These are phyloP conservation scores for Xerocomellus amylosporus DNA, from an alignment of 768 basidiomycete genomes.

Conservation along the genomic window DNA sequence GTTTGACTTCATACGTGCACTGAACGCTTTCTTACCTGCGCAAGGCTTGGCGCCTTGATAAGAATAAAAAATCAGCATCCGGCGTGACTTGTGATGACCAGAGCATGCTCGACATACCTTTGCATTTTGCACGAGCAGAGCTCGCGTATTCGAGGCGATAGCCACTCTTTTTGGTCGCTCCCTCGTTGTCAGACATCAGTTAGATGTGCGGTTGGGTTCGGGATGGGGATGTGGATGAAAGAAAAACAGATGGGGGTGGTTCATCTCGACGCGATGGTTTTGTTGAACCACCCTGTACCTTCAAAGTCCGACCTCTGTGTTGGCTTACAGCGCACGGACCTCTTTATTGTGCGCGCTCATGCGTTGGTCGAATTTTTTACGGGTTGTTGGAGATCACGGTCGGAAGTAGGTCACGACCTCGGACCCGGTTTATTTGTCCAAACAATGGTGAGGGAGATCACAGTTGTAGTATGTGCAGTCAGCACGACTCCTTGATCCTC, in stretches of 20 bases:
- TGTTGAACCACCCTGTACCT: slow-evolving; percentile 38
- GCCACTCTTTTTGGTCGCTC: slow-evolving; percentile 39
- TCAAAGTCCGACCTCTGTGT: slow-evolving; percentile 37
- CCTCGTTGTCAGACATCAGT: slow-evolving; percentile 37
- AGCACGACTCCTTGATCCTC: background rate
- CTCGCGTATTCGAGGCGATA: slow-evolving; percentile 79
- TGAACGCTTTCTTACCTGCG: slow-evolving; percentile 43
- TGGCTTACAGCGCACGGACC: slow-evolving; percentile 37
- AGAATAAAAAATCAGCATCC: slow-evolving; percentile 22
- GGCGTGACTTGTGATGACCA: slow-evolving; percentile 13
- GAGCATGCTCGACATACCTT: slow-evolving; percentile 47
- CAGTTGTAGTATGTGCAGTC: background rate
- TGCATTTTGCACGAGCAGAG: slow-evolving; percentile 71
- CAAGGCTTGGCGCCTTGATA: slow-evolving; percentile 74
- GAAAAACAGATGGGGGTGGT: slow-evolving; percentile 33
- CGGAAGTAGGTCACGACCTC: slow-evolving; percentile 12
- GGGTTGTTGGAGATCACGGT: slow-evolving; percentile 10
- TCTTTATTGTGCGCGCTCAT: slow-evolving; percentile 26
- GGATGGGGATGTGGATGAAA: slow-evolving; percentile 27
- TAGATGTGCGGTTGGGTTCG: slow-evolving; percentile 17
- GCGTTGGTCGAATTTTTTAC: slow-evolving; percentile 18
- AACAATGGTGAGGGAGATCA: slow-evolving; percentile 16
- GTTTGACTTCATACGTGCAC: background rate
- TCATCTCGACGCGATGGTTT: slow-evolving; percentile 40
- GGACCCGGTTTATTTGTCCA: slow-evolving; percentile 32